These are phyloP conservation scores for Lactuca saligna DNA, from an alignment of 129 eudicot genomes.

Conservation along the genomic window DNA sequence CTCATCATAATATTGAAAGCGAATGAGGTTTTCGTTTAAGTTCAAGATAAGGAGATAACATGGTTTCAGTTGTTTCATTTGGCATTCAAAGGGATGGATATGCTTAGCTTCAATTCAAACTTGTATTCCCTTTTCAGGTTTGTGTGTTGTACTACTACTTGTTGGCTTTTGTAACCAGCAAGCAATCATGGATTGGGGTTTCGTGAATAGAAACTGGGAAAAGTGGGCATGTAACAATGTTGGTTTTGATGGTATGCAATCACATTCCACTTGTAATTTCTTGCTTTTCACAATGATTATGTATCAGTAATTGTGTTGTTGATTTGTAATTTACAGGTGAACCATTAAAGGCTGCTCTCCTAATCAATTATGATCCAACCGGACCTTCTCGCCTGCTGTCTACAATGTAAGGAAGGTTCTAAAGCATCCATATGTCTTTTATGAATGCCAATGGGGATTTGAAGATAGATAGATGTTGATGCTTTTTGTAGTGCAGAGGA, in stretches of 20 bases:
- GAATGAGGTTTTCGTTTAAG: not conserved
- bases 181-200: constrained; percentile 68
- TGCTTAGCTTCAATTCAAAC: not conserved
- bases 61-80: not conserved
- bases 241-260: constrained; percentile 60
- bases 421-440: not conserved
- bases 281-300: not conserved
- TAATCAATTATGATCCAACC: constrained; percentile 78
- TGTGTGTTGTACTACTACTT: constrained; percentile 9
- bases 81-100: not conserved
- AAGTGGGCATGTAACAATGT: constrained; percentile 73
- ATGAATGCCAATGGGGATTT: not conserved
- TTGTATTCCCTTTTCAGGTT: constrained; percentile 21
- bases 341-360: constrained; percentile 80
- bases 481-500: constrained; percentile 78
- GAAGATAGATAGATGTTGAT: constrained; percentile 15
- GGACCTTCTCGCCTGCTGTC: constrained; percentile 95
- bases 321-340: constrained; percentile 43
- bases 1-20: too few relatives aligned
- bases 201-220: constrained; percentile 69
- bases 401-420: constrained; percentile 64
- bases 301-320: too few relatives aligned
- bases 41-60: not conserved
- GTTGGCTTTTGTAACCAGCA: constrained; percentile 1
- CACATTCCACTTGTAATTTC: not conserved